phyloP scores from a whole-genome alignment of 768 basidiomycete genomes.

The Coprinellus aureogranulatus region DNA sequence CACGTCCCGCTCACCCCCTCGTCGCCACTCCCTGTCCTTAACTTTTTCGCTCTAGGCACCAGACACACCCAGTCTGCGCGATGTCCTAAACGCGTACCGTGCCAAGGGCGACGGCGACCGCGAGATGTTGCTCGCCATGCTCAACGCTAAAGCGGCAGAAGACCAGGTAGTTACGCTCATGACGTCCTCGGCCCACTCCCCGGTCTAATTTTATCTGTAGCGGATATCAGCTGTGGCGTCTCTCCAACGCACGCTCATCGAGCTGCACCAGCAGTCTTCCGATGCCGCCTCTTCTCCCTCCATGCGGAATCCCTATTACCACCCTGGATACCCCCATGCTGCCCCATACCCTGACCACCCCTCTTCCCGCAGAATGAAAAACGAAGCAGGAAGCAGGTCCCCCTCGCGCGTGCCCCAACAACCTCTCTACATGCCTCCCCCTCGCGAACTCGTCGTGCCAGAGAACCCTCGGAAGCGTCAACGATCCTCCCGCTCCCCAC shows the following conservation, averaged over 20 bases:
- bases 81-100: conserved; percentile 84
- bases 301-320: conserved; percentile 13
- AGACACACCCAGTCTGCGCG: conserved; percentile 71
- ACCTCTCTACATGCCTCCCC: conserved; percentile 26
- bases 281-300: conserved; percentile 17
- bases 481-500: conserved; percentile 59
- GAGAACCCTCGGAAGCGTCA: conserved; percentile 59
- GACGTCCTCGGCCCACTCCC: conserved; percentile 4
- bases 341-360: conserved; percentile 32
- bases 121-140: conserved; percentile 85
- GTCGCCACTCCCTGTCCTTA: too few species aligned
- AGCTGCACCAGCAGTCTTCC: conserved; percentile 46
- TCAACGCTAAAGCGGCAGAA: conserved; percentile 90
- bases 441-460: conserved; percentile 33
- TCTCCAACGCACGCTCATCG: conserved; percentile 69
- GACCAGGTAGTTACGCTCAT: conserved; percentile 65
- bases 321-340: conserved; percentile 35
- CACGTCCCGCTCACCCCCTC: too few species aligned
- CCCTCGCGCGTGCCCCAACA: conserved; percentile 28
- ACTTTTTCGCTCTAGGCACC: conserved; percentile 57
- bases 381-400: conserved; percentile 38
- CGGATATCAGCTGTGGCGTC: conserved; percentile 69
- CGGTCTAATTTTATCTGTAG: conserved; percentile 32
- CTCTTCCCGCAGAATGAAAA: conserved; percentile 14
- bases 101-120: conserved; percentile 88